Evolutionary conservation across 331 rosid genomes (phyloP).

Genomic region (Rosa hybrid): DNA sequence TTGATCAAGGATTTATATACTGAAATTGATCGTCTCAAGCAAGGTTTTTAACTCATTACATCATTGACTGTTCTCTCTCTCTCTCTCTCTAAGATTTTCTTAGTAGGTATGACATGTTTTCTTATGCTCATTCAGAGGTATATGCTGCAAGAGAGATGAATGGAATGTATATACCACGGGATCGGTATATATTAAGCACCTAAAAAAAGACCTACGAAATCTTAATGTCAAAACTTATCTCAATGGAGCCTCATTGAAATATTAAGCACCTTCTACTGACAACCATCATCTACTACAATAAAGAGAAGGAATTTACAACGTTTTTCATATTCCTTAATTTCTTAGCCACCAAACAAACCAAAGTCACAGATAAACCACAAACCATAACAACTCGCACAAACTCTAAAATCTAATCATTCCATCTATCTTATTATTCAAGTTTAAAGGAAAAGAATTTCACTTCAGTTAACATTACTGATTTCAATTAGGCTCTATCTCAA

Average conservation of each 20-base stretch:
- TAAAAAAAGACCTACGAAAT: not conserved
- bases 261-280: not conserved
- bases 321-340: not conserved
- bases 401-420: not conserved
- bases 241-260: not conserved
- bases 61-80: constrained; percentile 18
- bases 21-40: constrained; percentile 96
- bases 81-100: not conserved
- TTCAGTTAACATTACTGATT: not conserved
- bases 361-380: not conserved
- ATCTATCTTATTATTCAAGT: not conserved
- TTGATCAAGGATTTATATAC: constrained; percentile 93
- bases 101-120: constrained; percentile 5
- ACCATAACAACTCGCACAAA: constrained; percentile 29
- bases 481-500: not conserved
- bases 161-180: constrained; percentile 98
- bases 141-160: constrained; percentile 99
- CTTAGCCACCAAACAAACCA: constrained; percentile 3
- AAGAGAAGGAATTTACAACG: not conserved
- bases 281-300: not conserved
- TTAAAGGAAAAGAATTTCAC: not conserved
- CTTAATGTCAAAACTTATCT: not conserved
- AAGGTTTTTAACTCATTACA: constrained; percentile 56
- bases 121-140: constrained; percentile 61
- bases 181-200: constrained; percentile 50